Conservation (phyloP, 2,329 filamentous ascomycete species). For the Trichocomaceae sp. region DNA sequence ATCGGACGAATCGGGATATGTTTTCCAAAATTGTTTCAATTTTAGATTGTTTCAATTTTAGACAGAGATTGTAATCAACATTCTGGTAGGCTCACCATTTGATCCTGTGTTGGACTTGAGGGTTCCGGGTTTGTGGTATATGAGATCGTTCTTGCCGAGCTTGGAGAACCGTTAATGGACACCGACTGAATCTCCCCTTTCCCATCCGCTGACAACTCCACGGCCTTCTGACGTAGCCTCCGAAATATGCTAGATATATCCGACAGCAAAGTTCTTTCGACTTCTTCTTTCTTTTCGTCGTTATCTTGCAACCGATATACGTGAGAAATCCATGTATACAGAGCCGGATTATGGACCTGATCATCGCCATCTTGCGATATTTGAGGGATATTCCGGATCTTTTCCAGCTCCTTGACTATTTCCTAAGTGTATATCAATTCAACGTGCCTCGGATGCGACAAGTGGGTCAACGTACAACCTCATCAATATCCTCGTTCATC, state of each 20-base stretch:
- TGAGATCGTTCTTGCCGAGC: not conserved
- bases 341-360: not conserved
- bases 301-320: not conserved
- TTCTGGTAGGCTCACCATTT: not conserved
- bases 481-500: not conserved
- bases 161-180: not conserved
- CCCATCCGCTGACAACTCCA: not conserved
- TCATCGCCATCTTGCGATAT: not conserved
- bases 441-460: not conserved
- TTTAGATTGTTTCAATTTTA: not conserved
- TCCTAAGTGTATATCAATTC: not conserved
- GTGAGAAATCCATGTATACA: not conserved
- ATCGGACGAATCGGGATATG: not conserved
- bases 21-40: not conserved
- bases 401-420: not conserved
- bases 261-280: not conserved
- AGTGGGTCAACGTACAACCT: not conserved
- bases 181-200: not conserved
- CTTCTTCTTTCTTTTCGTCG: not conserved
- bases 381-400: not conserved
- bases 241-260: not conserved
- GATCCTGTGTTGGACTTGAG: not conserved
- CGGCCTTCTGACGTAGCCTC: not conserved
- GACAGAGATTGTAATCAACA: not conserved
- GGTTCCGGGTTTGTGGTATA: not conserved